Conservation (phyloP, 2,329 filamentous ascomycete species). For the Apiospora sp. region DNA sequence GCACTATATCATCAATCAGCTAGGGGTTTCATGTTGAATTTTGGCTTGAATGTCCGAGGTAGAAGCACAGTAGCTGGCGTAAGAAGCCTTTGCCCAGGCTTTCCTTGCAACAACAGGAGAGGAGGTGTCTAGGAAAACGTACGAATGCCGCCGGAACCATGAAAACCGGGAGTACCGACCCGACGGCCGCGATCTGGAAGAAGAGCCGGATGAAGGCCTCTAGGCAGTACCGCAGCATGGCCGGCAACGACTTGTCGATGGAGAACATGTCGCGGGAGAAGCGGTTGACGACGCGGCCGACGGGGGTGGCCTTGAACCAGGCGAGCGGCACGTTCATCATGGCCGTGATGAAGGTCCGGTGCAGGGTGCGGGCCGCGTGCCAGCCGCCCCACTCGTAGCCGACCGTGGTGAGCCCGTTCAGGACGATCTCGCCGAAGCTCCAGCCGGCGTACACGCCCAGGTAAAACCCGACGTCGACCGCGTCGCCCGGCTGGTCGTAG, state of each 20-base stretch:
- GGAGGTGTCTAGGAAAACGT: background rate
- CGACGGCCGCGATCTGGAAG: conserved; percentile 49
- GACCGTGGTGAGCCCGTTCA: conserved; percentile 52
- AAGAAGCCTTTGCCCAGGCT: background rate
- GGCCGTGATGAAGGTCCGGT: conserved; percentile 59
- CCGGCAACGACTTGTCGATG: conserved; percentile 57
- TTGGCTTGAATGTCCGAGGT: background rate
- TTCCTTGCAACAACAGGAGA: background rate
- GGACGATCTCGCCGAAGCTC: conserved; percentile 51
- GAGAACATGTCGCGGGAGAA: conserved; percentile 66
- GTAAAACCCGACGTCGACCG: conserved; percentile 58
- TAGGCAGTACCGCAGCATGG: conserved; percentile 52
- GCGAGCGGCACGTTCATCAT: conserved; percentile 62
- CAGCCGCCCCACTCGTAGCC: conserved; percentile 64
- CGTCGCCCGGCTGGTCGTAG: conserved; percentile 51
- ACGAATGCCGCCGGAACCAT: conserved; percentile 48
- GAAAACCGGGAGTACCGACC: conserved; percentile 54
- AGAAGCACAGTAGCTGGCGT: background rate
- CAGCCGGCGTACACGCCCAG: conserved; percentile 60
- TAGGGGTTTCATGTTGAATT: background rate
- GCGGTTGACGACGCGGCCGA: conserved; percentile 62
- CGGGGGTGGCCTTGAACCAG: conserved; percentile 64
- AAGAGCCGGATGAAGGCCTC: conserved; percentile 46
- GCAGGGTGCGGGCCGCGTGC: conserved; percentile 61
- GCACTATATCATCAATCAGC: conserved; percentile 31